Percentiles rank a stretch among this genome's conserved stretches.
Conservation (phyloP, 2,329 filamentous ascomycete genomes). For the Colletotrichum noveboracense region DNA sequence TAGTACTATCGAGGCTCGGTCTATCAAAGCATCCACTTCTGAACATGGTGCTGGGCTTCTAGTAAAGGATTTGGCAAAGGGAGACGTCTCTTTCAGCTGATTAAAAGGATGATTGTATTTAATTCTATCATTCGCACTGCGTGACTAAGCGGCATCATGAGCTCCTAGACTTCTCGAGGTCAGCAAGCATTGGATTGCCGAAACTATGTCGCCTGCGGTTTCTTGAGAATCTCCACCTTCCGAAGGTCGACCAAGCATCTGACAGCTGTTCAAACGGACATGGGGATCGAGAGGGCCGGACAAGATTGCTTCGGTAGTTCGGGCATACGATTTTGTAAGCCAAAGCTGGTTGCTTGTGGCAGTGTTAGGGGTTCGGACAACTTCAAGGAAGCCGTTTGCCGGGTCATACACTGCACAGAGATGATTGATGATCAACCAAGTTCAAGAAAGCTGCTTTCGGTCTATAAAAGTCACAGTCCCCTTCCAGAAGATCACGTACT, state of each 20-base stretch:
- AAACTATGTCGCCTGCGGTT: accelerated
- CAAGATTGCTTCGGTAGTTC: background rate
- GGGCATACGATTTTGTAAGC: accelerated
- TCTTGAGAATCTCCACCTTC: background rate
- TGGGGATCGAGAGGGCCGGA: accelerated
- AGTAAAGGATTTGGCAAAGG: accelerated
- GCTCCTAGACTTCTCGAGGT: background rate
- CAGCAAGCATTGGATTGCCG: background rate
- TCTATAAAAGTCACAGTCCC: background rate
- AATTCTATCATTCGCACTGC: accelerated
- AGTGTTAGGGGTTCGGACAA: accelerated
- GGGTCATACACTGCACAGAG: accelerated
- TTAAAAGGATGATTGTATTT: accelerated
- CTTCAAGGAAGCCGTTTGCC: background rate
- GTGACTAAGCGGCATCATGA: background rate
- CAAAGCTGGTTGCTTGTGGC: accelerated
- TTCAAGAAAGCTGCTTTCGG: background rate
- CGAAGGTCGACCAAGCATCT: accelerated
- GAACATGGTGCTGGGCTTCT: accelerated
- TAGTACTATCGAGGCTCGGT: background rate
- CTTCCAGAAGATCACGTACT: background rate
- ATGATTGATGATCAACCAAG: accelerated
- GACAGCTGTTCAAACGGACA: background rate
- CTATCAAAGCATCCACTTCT: background rate
- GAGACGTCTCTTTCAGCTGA: accelerated